Evolutionary conservation across 495 filamentous ascomycete species (phyloP).

Genomic region (Neurospora sp.): DNA sequence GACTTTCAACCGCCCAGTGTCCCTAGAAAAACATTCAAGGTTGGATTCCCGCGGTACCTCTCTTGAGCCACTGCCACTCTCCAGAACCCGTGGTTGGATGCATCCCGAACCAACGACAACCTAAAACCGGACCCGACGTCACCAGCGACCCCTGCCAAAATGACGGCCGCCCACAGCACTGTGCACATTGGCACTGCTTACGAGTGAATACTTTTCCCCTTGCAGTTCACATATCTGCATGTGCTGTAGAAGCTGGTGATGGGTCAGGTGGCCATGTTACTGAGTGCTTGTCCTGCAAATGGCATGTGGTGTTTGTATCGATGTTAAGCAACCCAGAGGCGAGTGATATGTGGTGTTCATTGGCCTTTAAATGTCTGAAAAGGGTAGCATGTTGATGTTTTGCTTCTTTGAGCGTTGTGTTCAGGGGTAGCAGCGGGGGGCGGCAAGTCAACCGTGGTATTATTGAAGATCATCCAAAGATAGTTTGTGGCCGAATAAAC

Average conservation of each 20-base stretch:
- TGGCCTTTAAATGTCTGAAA: not conserved
- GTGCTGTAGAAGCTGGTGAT: not conserved
- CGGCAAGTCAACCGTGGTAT: not conserved
- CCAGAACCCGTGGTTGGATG: not conserved
- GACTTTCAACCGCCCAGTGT: not conserved
- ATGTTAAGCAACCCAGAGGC: not conserved
- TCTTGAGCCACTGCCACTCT: not conserved
- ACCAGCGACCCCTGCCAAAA: not conserved
- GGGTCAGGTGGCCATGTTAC: not conserved
- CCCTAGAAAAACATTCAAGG: not conserved
- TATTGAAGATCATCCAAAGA: not conserved
- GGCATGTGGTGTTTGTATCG: not conserved
- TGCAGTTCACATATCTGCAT: not conserved
- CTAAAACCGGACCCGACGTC: not conserved
- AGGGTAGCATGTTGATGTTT: not conserved
- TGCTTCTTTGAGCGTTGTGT: not conserved
- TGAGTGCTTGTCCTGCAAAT: not conserved
- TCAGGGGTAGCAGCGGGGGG: not conserved
- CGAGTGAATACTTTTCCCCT: not conserved
- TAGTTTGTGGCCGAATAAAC: not conserved
- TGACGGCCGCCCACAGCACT: not conserved
- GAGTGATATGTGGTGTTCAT: not conserved
- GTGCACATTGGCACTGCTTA: not conserved
- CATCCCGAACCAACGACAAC: not conserved
- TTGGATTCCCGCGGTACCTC: not conserved